Conservation (phyloP, 257 asterid species). For the Henckelia pumila region DNA sequence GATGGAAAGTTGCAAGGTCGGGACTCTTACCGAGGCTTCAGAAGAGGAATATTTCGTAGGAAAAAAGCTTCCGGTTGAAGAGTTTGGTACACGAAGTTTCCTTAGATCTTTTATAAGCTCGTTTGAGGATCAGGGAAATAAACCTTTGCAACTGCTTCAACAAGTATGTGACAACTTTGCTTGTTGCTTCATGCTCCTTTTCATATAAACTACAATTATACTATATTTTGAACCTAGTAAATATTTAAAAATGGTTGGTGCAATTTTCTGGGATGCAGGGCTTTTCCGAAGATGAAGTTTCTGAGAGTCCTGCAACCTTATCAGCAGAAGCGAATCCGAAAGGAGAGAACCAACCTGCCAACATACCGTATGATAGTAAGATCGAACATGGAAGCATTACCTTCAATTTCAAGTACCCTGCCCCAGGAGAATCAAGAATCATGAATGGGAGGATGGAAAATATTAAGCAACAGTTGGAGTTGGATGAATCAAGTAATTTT, state of each 20-base stretch:
- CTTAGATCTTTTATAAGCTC: slow-evolving; percentile 27
- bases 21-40: slow-evolving; percentile 18
- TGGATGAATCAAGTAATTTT: slow-evolving; percentile 16
- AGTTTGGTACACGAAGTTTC: slow-evolving; percentile 31
- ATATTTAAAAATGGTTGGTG: slow-evolving; percentile 12
- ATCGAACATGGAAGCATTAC: slow-evolving; percentile 50
- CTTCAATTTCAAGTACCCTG: slow-evolving; percentile 37
- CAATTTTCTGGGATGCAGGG: slow-evolving; percentile 37
- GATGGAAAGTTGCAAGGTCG: slow-evolving; percentile 14
- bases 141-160: slow-evolving; percentile 7
- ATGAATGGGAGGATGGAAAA: slow-evolving; percentile 19
- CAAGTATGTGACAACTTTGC: not conserved
- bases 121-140: slow-evolving; percentile 19
- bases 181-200: not conserved
- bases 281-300: slow-evolving; percentile 32
- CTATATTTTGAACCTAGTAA: slow-evolving; percentile 15
- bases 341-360: slow-evolving; percentile 33
- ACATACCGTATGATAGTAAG: slow-evolving; percentile 38
- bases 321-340: slow-evolving; percentile 28
- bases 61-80: slow-evolving; percentile 25
- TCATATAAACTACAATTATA: not conserved
- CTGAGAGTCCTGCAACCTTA: slow-evolving; percentile 30
- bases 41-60: slow-evolving; percentile 32
- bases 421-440: slow-evolving; percentile 24
- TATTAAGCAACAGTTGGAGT: slow-evolving; percentile 13